A percentile compares a stretch with the other conserved stretches of the same genome.
phyloP scores from a whole-genome alignment of 2,329 filamentous ascomycete genomes.

The Phialophora chinensis region DNA sequence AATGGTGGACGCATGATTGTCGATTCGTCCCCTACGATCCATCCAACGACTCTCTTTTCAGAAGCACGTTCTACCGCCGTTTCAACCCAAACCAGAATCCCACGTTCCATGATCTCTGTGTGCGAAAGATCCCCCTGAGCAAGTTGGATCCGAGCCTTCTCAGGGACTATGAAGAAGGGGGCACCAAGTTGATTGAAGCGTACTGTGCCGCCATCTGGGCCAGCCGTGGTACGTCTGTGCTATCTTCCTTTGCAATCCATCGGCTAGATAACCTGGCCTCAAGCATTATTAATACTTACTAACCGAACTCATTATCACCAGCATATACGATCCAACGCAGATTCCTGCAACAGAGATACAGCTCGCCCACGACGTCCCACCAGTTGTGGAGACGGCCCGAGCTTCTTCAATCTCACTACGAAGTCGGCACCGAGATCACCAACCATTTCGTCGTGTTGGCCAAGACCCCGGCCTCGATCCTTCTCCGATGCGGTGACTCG shows the following conservation, averaged over 20 bases:
- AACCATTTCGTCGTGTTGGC: constrained; percentile 76
- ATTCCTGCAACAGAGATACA: constrained; percentile 32
- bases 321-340: constrained; percentile 53
- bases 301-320: constrained; percentile 4
- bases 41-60: not conserved
- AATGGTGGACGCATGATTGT: not conserved
- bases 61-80: not conserved
- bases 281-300: no score
- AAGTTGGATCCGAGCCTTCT: not conserved
- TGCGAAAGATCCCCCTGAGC: not conserved
- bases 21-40: not conserved
- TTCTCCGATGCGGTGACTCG: constrained; percentile 70
- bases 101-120: not conserved
- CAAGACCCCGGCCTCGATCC: constrained; percentile 65
- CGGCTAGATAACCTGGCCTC: no score
- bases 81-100: not conserved
- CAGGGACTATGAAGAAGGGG: not conserved
- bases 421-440: constrained; percentile 67
- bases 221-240: not conserved
- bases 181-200: not conserved
- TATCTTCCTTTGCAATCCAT: no score
- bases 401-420: constrained; percentile 63
- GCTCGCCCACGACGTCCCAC: constrained; percentile 43
- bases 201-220: not conserved
- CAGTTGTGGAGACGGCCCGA: constrained; percentile 67